A percentile compares a stretch with the other conserved stretches of the same genome.
These are phyloP conservation scores for Lipomyces orientalis DNA, from an alignment of 805 yeast genomes.

Conservation along the genomic window DNA sequence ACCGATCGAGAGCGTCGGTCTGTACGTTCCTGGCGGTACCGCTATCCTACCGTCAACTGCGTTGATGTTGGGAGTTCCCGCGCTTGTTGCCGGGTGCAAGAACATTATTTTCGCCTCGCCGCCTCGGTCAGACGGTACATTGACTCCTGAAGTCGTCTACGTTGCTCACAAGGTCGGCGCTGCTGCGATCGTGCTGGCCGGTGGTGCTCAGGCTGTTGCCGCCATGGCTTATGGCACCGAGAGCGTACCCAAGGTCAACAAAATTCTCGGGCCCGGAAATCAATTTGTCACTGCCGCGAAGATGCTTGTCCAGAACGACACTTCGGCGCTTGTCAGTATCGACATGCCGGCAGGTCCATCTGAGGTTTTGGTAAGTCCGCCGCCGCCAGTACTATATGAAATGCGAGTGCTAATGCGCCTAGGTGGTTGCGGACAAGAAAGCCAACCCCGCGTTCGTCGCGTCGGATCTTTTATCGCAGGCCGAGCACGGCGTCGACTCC, in stretches of 20 bases:
- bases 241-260: slow-evolving; percentile 89
- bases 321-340: slow-evolving; percentile 91
- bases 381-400: too few species aligned
- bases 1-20: slow-evolving; percentile 92
- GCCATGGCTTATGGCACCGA: slow-evolving; percentile 99
- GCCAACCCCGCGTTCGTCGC: slow-evolving; percentile 97
- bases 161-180: slow-evolving; percentile 98
- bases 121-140: slow-evolving; percentile 88
- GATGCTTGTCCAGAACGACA: slow-evolving; percentile 95
- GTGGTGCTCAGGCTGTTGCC: slow-evolving; percentile 99
- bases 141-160: slow-evolving; percentile 96
- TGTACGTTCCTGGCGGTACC: slow-evolving; percentile 98
- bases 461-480: slow-evolving; percentile 94
- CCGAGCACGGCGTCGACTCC: slow-evolving; percentile 98
- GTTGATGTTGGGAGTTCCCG: slow-evolving; percentile 98
- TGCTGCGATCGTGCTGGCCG: slow-evolving; percentile 86
- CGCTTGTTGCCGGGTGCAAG: slow-evolving; percentile 94
- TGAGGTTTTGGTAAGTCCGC: slow-evolving; percentile 75
- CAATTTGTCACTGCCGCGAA: slow-evolving; percentile 99
- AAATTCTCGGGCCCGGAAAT: slow-evolving; percentile 98
- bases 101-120: slow-evolving; percentile 94
- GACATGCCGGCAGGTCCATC: slow-evolving; percentile 99
- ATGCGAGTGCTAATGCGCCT: neutral
- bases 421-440: slow-evolving; percentile 70
- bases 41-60: slow-evolving; percentile 98